Evolutionary conservation across 306 rosid genomes (phyloP), one percentile per base, ranked within the genome.

Genomic region (Echinosophora koreensis): DNA sequence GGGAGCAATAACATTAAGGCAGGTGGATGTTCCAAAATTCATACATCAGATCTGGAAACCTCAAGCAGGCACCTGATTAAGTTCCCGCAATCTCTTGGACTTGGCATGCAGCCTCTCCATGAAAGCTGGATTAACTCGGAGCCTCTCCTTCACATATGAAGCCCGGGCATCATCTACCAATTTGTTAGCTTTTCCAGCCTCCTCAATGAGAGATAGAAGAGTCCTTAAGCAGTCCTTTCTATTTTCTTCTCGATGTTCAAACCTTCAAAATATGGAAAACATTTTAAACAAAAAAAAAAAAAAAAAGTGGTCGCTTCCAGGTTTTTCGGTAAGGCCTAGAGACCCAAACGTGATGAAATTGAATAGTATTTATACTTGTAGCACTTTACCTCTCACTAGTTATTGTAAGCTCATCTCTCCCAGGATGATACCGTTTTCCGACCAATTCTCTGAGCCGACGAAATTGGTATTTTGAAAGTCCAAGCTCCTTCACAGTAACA

Each of bases 171-270:
- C 86, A 51, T 91, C 96, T 9, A 83, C 98, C 73, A 96, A 77
- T 76, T 89, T 86, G 84, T 87, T 90, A 74, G 99, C 98, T 88
- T 89, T 96, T 67, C 93, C 96, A 5, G 99, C 90, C 88, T 96
- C 99, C 85, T 96, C 96, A 52, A 95, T 88, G 37, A 95, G 96
- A 70, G 90, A 83, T 74, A 88, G 83, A 77, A 95, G 99, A 57
- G 96, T 96, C 87, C 98, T 86, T 27, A 92, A 88, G 79, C 99
- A 92, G 67, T 96, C 99, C 87, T 92, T 96, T 86, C 94, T 88
- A 87, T 92, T 96, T 83, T 96, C 99, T 79, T 96, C 98, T 55
- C 97, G 90, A 71, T 96, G 97, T 66, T 92, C 99, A 73, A 82
- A 96, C 88, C 99, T 96, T 84, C 69, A 78, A 69, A 76, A 75